Base-by-base conservation (phyloP, 176 grass and related monocot genomes). In the Aegilops bicornis region DNA sequence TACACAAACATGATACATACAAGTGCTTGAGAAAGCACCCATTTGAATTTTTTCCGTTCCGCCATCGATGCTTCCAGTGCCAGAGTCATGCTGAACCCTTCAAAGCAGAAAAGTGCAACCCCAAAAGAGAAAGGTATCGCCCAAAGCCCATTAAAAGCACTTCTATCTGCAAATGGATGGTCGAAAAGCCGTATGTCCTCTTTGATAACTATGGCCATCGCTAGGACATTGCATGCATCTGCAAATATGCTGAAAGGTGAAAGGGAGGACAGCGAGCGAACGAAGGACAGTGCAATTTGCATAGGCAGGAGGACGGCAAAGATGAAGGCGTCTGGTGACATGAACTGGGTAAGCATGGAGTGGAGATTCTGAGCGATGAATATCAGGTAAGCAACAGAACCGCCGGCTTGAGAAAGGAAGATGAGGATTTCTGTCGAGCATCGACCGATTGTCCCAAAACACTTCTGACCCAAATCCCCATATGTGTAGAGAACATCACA, bases 351-450 rank as follows among this genome's bases (percentile, higher is more conserved):
- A 81, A 98, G 93, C 19, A 95, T 36, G 11, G 93, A 98, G 73
- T 89, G 86, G 10, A 98, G 96, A 84, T 98, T 98, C 69, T 98
- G 93, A 25, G 93, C 88, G 37, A 98, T 98, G 75, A 98, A 98
- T 72, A 98, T 89, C 7, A 98, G 86, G 81, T 95, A 98, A 36
- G 91, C 93, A 40, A 95, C 88, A 20, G 91, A 87, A 27, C 93
- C 91, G 4, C 93, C 96, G 1, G 96, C 88, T 87, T 98, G 91
- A 12, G 90, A 74, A 70, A 95, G 88, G 47, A 98, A 74, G 86
- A 98, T 83, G 73, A 98, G 88, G 65, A 94, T 87, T 74, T 98
- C 93, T 39, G 96, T 98, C 17, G 95, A 80, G 30, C 29, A 94
- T 37, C 78, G 89, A 4, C 96, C 96, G 31, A 89, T 45, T n/a